Base-by-base conservation (phyloP, 2,329 filamentous ascomycete species). In the Alternaria conjuncta region DNA sequence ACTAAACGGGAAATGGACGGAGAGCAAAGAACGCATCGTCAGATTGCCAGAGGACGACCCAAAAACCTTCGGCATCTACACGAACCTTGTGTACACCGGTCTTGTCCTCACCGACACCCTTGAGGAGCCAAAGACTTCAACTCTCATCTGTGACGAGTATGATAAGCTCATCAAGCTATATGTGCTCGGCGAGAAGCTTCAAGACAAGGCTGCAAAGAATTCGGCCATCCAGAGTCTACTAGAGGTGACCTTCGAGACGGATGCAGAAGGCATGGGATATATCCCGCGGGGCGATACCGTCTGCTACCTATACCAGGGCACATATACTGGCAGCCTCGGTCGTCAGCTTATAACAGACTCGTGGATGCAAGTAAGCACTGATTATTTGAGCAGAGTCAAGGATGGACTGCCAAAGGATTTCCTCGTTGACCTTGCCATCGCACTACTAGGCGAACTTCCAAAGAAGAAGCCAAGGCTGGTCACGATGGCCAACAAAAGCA, bases 31-130 rank as follows among this genome's bases (percentile, higher is more conserved):
- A 5, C 36, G 36, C 3, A 18, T 41, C 5, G 2, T 41, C 2
- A 6, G 3, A 2, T 10, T 41, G 8, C 9, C 36, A 0, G 36
- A 41, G 15, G 36, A 41, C 1, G 2, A 10, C 2, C 36, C 36
- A 6, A 2, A n/a, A 1, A 6, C 10, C 1, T 41, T 41, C 36
- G 1, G 10, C 4, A 10, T 41, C 15, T 41, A 41, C 3, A n/a
- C n/a, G 8, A 41, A 41, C 15, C 2, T 41, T 1, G 8, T 41
- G 3, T 41, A 41, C 8, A 41, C 32, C 1, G 32, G 15, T 10
- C 4, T 0, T 4, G 2, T 41, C n/a, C 8, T 10, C 0, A 41
- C 32, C 4, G 3, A 41, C 8, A 5, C 32, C 2, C 4, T 41
- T 2, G 32, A 30, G 0, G 6, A 6, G 2, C 28, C 28, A 6